A percentile compares a stretch with the other conserved stretches of the same genome.
phyloP scores from a whole-genome alignment of 176 grass and related monocot species.

The Hsuehochloa calcarea region DNA sequence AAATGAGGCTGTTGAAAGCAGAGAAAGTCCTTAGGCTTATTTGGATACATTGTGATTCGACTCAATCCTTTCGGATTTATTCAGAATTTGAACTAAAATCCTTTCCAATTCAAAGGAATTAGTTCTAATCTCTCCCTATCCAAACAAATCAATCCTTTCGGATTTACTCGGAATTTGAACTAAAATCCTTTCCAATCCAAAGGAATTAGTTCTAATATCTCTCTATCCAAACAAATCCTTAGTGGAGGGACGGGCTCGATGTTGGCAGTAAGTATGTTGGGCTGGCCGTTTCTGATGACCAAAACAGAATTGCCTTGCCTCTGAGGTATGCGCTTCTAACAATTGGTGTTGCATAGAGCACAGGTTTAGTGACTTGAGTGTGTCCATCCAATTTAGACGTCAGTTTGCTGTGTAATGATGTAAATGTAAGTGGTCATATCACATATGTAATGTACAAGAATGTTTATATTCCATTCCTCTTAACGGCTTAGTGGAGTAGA shows the following conservation, averaged over 20 bases:
- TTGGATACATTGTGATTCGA: too few species aligned
- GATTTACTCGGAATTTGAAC: too few species aligned
- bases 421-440: neutral
- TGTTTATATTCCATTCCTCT: neutral
- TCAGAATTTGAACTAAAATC: too few species aligned
- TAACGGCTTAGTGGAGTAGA: neutral
- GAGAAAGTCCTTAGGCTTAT: conserved; percentile 60
- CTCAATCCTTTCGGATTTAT: too few species aligned
- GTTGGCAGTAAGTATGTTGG: conserved; percentile 86
- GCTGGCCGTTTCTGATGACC: conserved; percentile 63
- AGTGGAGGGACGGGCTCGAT: conserved; percentile 60
- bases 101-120: too few species aligned
- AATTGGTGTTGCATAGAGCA: neutral
- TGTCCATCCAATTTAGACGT: neutral
- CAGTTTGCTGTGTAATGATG: neutral
- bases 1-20: conserved; percentile 77
- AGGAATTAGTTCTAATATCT: too few species aligned
- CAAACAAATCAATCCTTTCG: too few species aligned
- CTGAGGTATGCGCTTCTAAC: conserved; percentile 49
- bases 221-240: too few species aligned
- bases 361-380: neutral
- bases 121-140: too few species aligned
- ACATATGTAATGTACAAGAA: neutral
- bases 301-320: conserved; percentile 65
- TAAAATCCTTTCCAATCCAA: too few species aligned